Base-by-base conservation (phyloP, 129 eudicot genomes). In the Chrysanthemum lavandulifolium region DNA sequence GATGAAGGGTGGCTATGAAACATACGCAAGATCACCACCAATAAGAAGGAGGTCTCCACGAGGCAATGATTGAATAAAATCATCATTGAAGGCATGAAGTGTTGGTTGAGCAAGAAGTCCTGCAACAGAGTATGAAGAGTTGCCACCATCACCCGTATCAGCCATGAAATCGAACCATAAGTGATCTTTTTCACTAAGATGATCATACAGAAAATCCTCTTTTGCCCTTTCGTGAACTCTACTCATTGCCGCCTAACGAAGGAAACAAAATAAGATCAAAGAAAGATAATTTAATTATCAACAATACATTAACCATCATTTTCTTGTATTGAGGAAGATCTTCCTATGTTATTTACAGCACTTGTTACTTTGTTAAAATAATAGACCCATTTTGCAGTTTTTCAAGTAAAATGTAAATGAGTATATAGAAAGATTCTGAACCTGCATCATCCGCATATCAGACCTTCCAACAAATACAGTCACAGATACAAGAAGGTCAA, bases 361-460 rank as follows among this genome's bases (percentile, higher is more conserved):
- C 13, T 11, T 36, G 45, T 40, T 40, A 40, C 47, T 40, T 40
- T 40, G 8, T 6, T 6, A 40, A 40, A 40, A 7, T 1, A 5
- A 40, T 6, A 40, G 8, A 1, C n/a, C 47, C 9, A 40, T 40
- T 29, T 29, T 40, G 7, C 47, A 40, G 8, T 40, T 57, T 71
- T 2, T 21, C 6, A 47, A 55, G 54, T 33, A 5, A 5, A 19
- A n/a, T 19, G 19, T 11, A 6, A 10, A 71, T 13, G 5, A 55
- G 15, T 1, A 12, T 23, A 50, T 27, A 67, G 16, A 58, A 12
- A 36, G 49, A 45, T 58, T 45, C 9, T 57, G 43, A 80, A 92
- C 98, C 96, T 94, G 98, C 98, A 94, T 94, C 98, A 94, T 90
- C 61, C 98, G 96, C 98, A 94, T 94, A 74, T 94, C 98, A 78